These are phyloP conservation scores for Colletotrichum theobromicola DNA, from an alignment of 2,329 filamentous ascomycete species.

Conservation along the genomic window DNA sequence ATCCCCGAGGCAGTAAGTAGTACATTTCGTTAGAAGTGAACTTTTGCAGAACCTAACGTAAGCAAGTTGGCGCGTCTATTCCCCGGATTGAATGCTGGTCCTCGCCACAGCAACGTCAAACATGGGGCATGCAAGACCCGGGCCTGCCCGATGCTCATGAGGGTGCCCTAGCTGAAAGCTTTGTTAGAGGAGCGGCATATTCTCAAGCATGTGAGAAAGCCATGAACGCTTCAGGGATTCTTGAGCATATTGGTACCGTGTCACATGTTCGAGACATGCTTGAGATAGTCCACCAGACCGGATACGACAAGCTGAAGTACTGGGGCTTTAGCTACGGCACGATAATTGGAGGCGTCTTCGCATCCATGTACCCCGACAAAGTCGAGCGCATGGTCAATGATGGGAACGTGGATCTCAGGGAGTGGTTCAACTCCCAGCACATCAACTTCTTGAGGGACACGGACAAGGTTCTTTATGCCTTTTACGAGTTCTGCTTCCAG, in stretches of 20 bases:
- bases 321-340: conserved; percentile 64
- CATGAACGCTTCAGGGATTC: conserved; percentile 39
- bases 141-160: conserved; percentile 52
- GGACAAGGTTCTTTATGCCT: conserved; percentile 57
- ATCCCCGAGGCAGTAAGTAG: conserved; percentile 51
- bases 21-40: no score
- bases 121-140: conserved; percentile 49
- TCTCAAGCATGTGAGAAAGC: conserved; percentile 47
- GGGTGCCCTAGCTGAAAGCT: conserved; percentile 50
- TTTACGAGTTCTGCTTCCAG: conserved; percentile 58
- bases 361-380: conserved; percentile 55
- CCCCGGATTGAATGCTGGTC: conserved; percentile 59
- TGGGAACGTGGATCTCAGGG: conserved; percentile 59
- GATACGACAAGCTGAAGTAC: conserved; percentile 49
- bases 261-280: conserved; percentile 54
- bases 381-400: conserved; percentile 57
- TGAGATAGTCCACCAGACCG: conserved; percentile 47
- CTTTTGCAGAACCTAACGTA: background rate
- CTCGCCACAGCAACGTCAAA: conserved; percentile 41
- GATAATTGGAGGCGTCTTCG: conserved; percentile 56
- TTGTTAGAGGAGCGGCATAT: conserved; percentile 45
- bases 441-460: conserved; percentile 57
- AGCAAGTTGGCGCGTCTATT: conserved; percentile 49
- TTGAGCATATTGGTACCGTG: conserved; percentile 47
- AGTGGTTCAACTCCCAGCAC: conserved; percentile 53